Evolutionary conservation across 306 rosid genomes (phyloP).

Genomic region (Dryas drummondii): DNA sequence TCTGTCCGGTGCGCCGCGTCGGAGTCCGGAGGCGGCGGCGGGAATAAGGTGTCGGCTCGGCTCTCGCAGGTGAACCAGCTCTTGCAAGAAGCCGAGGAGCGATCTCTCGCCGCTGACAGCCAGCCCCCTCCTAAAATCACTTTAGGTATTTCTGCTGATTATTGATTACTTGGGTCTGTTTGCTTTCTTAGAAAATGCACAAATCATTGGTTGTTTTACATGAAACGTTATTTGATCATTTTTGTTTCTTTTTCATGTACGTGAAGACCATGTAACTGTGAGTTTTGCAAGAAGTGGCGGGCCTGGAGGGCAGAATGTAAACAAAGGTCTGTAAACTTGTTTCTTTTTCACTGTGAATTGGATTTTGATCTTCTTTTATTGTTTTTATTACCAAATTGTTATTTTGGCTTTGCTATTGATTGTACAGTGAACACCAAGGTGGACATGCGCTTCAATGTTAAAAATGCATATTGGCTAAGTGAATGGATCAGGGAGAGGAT

Average conservation of each 20-base stretch:
- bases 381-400: slow-evolving; percentile 3
- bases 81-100: slow-evolving; percentile 72
- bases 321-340: slow-evolving; percentile 57
- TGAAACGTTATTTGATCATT: neutral
- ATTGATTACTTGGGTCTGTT: neutral
- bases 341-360: neutral
- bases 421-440: slow-evolving; percentile 91
- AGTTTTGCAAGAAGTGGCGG: slow-evolving; percentile 95
- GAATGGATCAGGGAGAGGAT: slow-evolving; percentile 82
- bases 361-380: neutral
- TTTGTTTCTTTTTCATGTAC: neutral
- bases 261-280: slow-evolving; percentile 73
- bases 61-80: slow-evolving; percentile 79
- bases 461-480: slow-evolving; percentile 74
- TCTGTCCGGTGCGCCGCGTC: slow-evolving; percentile 57
- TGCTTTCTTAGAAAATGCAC: neutral
- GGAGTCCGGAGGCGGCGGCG: slow-evolving; percentile 27
- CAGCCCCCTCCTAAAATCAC: slow-evolving; percentile 78
- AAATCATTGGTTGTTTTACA: too few relatives aligned
- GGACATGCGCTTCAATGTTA: slow-evolving; percentile 93
- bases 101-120: slow-evolving; percentile 49
- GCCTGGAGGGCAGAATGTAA: slow-evolving; percentile 96
- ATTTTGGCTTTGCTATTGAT: slow-evolving; percentile 11
- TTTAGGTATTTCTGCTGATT: slow-evolving; percentile 30
- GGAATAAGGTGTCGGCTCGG: slow-evolving; percentile 69